Base-by-base conservation (phyloP, 352 stramenopile genomes). In the Paralagenidium karlingii region DNA sequence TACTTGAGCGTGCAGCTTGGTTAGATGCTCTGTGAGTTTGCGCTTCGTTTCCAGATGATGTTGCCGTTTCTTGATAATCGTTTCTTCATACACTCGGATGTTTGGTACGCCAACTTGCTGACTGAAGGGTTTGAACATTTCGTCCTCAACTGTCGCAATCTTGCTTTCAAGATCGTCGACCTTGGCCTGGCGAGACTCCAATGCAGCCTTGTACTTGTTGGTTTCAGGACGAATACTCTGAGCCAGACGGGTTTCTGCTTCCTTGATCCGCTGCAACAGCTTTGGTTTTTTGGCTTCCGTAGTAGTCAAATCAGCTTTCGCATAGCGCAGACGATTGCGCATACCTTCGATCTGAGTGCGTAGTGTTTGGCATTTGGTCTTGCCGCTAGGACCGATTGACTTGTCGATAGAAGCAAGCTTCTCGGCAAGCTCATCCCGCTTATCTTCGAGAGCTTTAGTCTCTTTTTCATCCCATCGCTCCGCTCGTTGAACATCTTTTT, bases 401-500 rank as follows among this genome's bases (percentile, higher is more conserved):
- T n/a, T n/a, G 15, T 87, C 73, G 15, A 88, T 40, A 2, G 60
- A 41, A 16, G 68, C 58, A 3, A 92, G 50, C 32, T 84, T 55
- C 18, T 85, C 58, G 27, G 84, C 62, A 3, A 97, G 47, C 33
- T 69, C 48, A 37, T 95, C 69, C 49, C 94, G 93, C 45, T 88
- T 75, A 34, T 75, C 55, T 43, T 93, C 66, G 4, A 96, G 51
- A 5, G 68, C 53, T 21, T 92, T 68, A 7, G 96, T 69, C 26
- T 96, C 91, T 47, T 95, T 91, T 38, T 96, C 85, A 39, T 96
- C 83, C 86, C 88, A 98, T 47, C 87, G 63, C 15, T 80, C 82
- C 24, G 84, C 83, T 19, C 82, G 70, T 33, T 80, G 79, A 29
- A 64, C 40, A 45, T 96, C 80, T 19, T 74, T 85, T 21, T 83